Evolutionary conservation across 2,329 filamentous ascomycete genomes (phyloP).

Genomic region (Alternaria sp.): DNA sequence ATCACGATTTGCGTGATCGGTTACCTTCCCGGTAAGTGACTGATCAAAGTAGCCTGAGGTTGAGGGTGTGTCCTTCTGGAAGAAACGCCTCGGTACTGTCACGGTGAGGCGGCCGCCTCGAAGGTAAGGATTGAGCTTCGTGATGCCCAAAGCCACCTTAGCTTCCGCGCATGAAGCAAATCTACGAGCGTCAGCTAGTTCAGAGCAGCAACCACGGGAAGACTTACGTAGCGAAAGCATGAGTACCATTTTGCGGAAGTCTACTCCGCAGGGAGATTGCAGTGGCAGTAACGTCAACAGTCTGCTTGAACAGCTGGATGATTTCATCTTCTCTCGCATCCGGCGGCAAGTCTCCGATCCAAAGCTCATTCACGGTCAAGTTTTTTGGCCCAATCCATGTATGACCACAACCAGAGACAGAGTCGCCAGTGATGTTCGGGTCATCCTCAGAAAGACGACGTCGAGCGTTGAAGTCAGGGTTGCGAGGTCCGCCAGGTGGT

Average conservation of each 20-base stretch:
- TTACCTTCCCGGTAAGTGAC: slow-evolving; percentile 2
- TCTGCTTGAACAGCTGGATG: slow-evolving; percentile 26
- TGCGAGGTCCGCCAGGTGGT: slow-evolving; percentile 7
- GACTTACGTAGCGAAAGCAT: slow-evolving; percentile 35
- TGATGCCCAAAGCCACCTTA: slow-evolving; percentile 23
- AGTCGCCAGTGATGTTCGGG: slow-evolving; percentile 28
- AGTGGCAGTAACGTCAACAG: slow-evolving; percentile 17
- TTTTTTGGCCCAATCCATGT: slow-evolving; percentile 45
- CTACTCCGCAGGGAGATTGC: slow-evolving; percentile 13
- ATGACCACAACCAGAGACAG: slow-evolving; percentile 32
- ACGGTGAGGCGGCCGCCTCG: slow-evolving; percentile 22
- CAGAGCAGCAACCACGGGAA: neutral
- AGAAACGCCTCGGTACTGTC: slow-evolving; percentile 36
- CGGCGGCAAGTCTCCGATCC: slow-evolving; percentile 34
- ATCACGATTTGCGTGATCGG: slow-evolving; percentile 4
- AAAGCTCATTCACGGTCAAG: slow-evolving; percentile 37
- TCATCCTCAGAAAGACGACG: slow-evolving; percentile 25
- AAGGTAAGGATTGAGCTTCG: slow-evolving; percentile 14
- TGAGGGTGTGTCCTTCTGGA: slow-evolving; percentile 18
- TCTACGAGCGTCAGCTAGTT: slow-evolving; percentile 24
- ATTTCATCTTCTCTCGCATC: slow-evolving; percentile 26
- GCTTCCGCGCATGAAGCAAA: slow-evolving; percentile 24
- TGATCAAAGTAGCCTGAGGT: slow-evolving; percentile 2
- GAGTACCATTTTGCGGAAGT: slow-evolving; percentile 5
- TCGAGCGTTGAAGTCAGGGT: neutral